Evolutionary conservation across 345 rosid species (phyloP), one percentile per base, ranked within the genome.

Genomic region (Syzygium aromaticum): DNA sequence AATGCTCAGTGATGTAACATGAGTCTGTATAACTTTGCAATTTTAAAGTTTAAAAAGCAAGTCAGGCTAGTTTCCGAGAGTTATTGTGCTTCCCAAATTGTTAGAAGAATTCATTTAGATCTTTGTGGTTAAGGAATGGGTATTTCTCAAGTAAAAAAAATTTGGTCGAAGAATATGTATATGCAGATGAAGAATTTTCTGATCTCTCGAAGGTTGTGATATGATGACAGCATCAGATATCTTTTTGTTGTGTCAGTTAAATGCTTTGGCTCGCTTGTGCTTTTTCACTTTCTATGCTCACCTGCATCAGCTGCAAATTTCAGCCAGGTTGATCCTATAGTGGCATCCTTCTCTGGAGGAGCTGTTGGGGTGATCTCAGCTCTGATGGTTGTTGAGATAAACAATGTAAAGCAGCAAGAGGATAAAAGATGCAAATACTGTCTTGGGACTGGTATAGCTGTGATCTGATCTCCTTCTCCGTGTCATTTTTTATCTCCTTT

Each of bases 311-410:
- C 80, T 73, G 88, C 88, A 85, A 89, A 90, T 27, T 90, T 89
- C 94, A 97, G 98, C 90, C 92, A 94, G 89, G 98, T 97, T 73
- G 99, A 97, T 89, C 99, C 99, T 21, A 97, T 97, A 84, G 99
- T 97, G 87, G 99, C 99, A 6, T 97, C 99, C 23, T 97, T 97
- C 90, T 96, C 99, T 59, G 99, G 99, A 51, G 99, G 99, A 88
- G 98, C 99, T 83, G 99, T 97, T 78, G 98, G 99, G 85, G 98
- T 97, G 77, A 96, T 97, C 77, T 97, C 99, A 46, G 95, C 99
- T 52, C 91, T 96, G 94, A 97, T 97, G 99, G 96, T 97, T 54
- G 98, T 97, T 11, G 99, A 97, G 91, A 93, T 97, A 88, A 97
- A 97, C 95, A 97, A 97, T 38, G 98, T 97, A 63, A 97, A 96